Base-by-base conservation (phyloP, 257 asterid species). In the Ophiorrhiza pumila region DNA sequence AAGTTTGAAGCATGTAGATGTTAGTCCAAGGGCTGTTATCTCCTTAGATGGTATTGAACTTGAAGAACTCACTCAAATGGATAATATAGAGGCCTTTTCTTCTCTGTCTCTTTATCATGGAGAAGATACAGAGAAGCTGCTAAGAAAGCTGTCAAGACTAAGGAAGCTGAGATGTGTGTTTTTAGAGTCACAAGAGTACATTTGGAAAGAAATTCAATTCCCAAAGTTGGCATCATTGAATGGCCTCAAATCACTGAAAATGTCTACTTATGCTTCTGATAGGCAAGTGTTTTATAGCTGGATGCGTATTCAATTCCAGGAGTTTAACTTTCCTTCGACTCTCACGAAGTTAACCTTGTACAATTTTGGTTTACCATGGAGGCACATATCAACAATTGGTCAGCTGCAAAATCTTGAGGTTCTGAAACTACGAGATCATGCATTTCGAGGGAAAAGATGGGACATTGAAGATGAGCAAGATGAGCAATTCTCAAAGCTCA, bases 301-400 rank as follows among this genome's bases (percentile, higher is more conserved):
- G 34, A 12, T n/a, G 45, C 52, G 22, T 22, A 15, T 53, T 69
- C 37, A 41, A n/a, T 70, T 53, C 29, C n/a, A 53, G 53, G 58
- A 2, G 20, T n/a, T 72, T 32, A 45, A 0, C 22, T 46, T 72
- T 4, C 76, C 76, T 22, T 31, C 39, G 4, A 60, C 6, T 12
- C 45, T 72, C 13, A 72, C 23, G 76, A 72, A 72, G 47, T 31
- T 72, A 4, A 72, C 46, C 7, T 18, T 72, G 13, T 13, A 15
- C 13, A 13, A 14, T 12, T 61, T 72, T 7, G 22, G 47, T 2
- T n/a, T 61, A 22, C 49, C 70, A 4, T 72, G 76, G 76, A 22
- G 32, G 12, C 52, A 53, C 20, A 29, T 72, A 34, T 60, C 76
- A 11, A 47, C 13, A 18, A 46, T 61, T 35, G 18, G 39, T 1